Percentiles rank a stretch among this genome's conserved stretches.
Conservation (phyloP, 345 rosid genomes). For the sweet orange (Citrus sinensis) region DVS_A1.0 CM039163.1:40791001-40791500, state of each 20-base stretch:
- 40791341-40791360: slow-evolving; percentile 13
- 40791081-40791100: neutral
- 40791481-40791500: slow-evolving; percentile 44
- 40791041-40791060: neutral
- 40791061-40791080: neutral
- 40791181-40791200: neutral
- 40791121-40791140: no score
- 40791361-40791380: slow-evolving; percentile 32
- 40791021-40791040: neutral
- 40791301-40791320: neutral
- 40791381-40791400: slow-evolving; percentile 39
- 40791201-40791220: neutral
- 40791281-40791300: neutral
- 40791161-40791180: no score
- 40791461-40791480: slow-evolving; percentile 56
- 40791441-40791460: slow-evolving; percentile 51
- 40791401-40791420: slow-evolving; percentile 42
- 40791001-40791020: neutral
- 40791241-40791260: neutral
- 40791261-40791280: neutral
- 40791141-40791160: neutral
- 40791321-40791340: neutral
- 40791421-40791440: slow-evolving; percentile 47
- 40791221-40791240: neutral
- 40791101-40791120: neutral